Evolutionary conservation across 371 early-diverging fungal species (phyloP), one percentile per base, ranked within the genome.

Genomic region (Mycotypha africana): DNA sequence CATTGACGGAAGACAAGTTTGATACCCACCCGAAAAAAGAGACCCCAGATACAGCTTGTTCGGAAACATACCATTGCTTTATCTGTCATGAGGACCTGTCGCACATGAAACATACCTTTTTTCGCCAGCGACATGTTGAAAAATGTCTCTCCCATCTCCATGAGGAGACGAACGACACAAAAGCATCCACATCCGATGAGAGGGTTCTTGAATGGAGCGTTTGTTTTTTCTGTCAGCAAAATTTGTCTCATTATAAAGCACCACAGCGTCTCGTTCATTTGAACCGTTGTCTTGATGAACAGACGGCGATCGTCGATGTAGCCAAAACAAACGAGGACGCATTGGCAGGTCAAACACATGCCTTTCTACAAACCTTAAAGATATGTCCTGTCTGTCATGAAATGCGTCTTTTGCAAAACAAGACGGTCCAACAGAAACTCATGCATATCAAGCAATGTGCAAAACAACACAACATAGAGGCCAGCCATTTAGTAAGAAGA

Each of bases 171-270:
- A n/a, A n/a, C n/a, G n/a, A n/a, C n/a, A n/a, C n/a, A n/a, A n/a
- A n/a, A n/a, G n/a, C n/a, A n/a, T n/a, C n/a, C n/a, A n/a, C n/a
- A n/a, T n/a, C n/a, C n/a, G n/a, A n/a, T 12, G 30, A 49, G 30
- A 28, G 26, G 36, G n/a, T 32, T 8, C 21, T 45, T 19, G 64
- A 58, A 23, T 51, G 53, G 26, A 42, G 48, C 9, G 47, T 52
- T 15, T 67, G 71, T 34, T 22, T 67, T 8, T 57, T 70, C 26
- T 71, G 71, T 28, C 56, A 56, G 14, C 64, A 67, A 26, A 36
- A 59, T 16, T 41, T 67, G 2, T 31, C 36, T 0, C 45, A 31
- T 8, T 47, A 53, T 12, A 46, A 47, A n/a, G 26, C 47, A 17
- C n/a, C 24, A 2, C 42, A 51, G 15, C 40, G 37, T 19, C 58